Evolutionary conservation across 805 yeast genomes (phyloP).

Genomic region (Candida sphagnicola): DNA sequence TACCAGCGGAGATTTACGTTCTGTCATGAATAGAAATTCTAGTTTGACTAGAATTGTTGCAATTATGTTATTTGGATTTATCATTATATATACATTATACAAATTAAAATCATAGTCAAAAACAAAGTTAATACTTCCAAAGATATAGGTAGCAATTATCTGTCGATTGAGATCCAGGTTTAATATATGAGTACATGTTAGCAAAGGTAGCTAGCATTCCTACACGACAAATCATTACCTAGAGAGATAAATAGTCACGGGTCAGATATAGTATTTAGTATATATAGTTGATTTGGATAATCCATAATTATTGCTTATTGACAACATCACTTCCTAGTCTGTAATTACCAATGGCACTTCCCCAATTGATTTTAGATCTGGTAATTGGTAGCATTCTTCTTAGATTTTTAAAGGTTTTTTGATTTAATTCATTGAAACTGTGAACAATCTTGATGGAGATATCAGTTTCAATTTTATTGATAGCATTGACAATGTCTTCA

Average conservation of each 20-base stretch:
- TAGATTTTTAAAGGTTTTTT: slow-evolving; percentile 72
- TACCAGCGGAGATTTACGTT: slow-evolving; percentile 37
- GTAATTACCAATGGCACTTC: slow-evolving; percentile 85
- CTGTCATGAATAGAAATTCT: slow-evolving; percentile 39
- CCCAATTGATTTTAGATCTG: slow-evolving; percentile 92
- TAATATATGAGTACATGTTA: too few relatives aligned
- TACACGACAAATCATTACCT: too few relatives aligned
- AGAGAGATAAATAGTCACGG: too few relatives aligned
- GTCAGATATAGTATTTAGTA: too few relatives aligned
- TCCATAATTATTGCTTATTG: slow-evolving; percentile 17
- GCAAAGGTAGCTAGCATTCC: too few relatives aligned
- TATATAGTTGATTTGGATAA: too few relatives aligned
- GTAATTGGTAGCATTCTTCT: slow-evolving; percentile 92
- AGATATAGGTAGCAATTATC: too few relatives aligned
- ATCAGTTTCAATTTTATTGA: slow-evolving; percentile 53
- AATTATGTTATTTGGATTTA: slow-evolving; percentile 27
- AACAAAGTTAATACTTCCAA: neutral
- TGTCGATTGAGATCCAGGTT: too few relatives aligned
- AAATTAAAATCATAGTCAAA: slow-evolving; percentile 20
- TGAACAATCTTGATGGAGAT: slow-evolving; percentile 58
- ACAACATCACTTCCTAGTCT: slow-evolving; percentile 79
- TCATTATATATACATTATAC: slow-evolving; percentile 36
- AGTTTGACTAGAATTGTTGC: slow-evolving; percentile 37
- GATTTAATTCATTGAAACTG: slow-evolving; percentile 70
- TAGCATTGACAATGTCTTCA: slow-evolving; percentile 37